Evolutionary conservation across 352 stramenopile genomes (phyloP).

Genomic region (Blastocystis sp.): DNA sequence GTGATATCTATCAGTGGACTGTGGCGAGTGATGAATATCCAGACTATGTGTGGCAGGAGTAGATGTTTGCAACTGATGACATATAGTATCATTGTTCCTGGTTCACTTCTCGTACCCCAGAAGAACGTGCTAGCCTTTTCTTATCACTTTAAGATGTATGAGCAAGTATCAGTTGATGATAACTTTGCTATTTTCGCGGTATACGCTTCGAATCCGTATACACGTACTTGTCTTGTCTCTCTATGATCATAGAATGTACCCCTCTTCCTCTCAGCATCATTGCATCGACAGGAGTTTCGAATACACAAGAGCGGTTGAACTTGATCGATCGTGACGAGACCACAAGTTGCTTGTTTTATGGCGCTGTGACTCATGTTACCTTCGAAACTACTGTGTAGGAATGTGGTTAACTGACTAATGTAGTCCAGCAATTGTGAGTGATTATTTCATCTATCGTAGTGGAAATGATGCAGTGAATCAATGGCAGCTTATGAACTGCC

Average conservation of each 20-base stretch:
- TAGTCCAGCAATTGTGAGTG: neutral
- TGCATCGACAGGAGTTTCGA: neutral
- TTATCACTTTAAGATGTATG: neutral
- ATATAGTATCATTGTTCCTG: conserved; percentile 1
- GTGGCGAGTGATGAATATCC: neutral
- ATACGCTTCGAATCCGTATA: neutral
- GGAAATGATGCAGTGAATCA: neutral
- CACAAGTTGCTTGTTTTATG: neutral
- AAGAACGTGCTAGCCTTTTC: neutral
- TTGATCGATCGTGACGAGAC: neutral
- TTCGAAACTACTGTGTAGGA: neutral
- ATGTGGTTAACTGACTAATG: neutral
- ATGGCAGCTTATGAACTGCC: neutral
- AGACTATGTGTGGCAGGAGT: neutral
- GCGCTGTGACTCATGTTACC: neutral
- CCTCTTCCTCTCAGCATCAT: neutral
- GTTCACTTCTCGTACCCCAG: neutral
- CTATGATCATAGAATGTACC: neutral
- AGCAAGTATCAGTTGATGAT: neutral
- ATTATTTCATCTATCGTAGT: neutral
- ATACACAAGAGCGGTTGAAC: neutral
- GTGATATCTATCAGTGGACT: neutral
- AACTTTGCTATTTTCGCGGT: neutral
- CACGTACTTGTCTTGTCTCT: neutral
- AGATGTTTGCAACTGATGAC: neutral